phyloP scores from a whole-genome alignment of 345 rosid species.

The Atalantia buxifolia region DNA sequence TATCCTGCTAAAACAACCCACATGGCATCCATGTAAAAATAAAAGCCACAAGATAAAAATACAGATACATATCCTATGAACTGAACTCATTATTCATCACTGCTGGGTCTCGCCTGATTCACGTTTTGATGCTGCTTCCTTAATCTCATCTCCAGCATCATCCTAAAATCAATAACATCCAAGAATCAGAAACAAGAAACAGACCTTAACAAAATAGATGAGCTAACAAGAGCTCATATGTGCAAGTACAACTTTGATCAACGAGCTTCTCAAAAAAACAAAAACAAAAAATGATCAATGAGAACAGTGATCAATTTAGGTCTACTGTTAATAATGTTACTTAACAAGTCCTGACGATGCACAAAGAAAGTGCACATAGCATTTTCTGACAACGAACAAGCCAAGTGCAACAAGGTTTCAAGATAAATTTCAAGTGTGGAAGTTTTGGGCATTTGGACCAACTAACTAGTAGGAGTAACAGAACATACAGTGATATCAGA shows the following conservation, averaged over 20 bases:
- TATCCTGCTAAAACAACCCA: constrained; percentile 31
- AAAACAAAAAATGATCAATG: no score
- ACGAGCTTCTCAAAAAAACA: no score
- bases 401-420: not conserved
- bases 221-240: no score
- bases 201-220: not conserved
- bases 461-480: not conserved
- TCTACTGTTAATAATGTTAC: not conserved
- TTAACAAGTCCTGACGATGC: not conserved
- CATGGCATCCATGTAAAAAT: constrained; percentile 31
- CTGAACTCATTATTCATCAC: constrained; percentile 43
- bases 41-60: constrained; percentile 26
- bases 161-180: constrained; percentile 39
- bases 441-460: not conserved
- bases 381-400: not conserved
- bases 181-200: not conserved
- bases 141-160: constrained; percentile 84
- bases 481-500: constrained; percentile 73
- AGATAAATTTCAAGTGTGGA: not conserved
- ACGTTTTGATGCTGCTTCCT: constrained; percentile 73
- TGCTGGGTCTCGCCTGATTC: constrained; percentile 57
- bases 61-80: constrained; percentile 26
- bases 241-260: not conserved
- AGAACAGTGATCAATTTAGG: not conserved
- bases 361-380: not conserved